These are phyloP conservation scores for Discostella pseudostelligera DNA, from an alignment of 108 stramenopile species.

Conservation along the genomic window DNA sequence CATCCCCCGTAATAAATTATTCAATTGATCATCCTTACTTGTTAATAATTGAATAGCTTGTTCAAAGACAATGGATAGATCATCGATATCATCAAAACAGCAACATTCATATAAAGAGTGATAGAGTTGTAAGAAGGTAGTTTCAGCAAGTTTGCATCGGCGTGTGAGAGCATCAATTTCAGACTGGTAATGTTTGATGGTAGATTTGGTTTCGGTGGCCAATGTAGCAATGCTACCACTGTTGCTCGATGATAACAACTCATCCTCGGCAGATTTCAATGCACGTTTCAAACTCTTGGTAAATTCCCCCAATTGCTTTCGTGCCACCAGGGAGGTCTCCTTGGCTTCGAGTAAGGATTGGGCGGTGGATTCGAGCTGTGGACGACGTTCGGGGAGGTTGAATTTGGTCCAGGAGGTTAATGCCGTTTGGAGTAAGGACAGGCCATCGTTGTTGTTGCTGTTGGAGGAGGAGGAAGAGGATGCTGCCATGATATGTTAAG, in stretches of 20 bases:
- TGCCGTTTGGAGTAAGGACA: conserved; percentile 54
- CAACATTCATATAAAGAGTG: conserved; percentile 47
- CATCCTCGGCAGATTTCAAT: conserved; percentile 60
- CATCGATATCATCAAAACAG: neutral
- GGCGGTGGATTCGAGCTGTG: conserved; percentile 51
- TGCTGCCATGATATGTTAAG: neutral
- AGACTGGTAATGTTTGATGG: conserved; percentile 81
- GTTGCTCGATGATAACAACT: neutral
- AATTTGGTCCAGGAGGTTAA: conserved; percentile 56
- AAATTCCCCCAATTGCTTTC: conserved; percentile 70
- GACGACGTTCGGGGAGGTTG: conserved; percentile 45
- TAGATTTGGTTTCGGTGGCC: conserved; percentile 57
- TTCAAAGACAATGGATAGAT: conserved; percentile 47
- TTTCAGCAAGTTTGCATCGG: conserved; percentile 73
- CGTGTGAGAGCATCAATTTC: conserved; percentile 84
- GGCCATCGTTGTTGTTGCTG: neutral
- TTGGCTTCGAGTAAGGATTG: conserved; percentile 51
- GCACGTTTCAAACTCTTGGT: conserved; percentile 80
- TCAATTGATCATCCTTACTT: conserved; percentile 54
- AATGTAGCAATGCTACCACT: conserved; percentile 23
- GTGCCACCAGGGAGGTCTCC: conserved; percentile 59
- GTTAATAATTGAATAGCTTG: conserved; percentile 51
- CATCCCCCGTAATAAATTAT: conserved; percentile 49
- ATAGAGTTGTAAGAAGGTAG: conserved; percentile 49
- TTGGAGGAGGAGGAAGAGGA: neutral